These are phyloP conservation scores for Platismatia glauca DNA, from an alignment of 495 filamentous ascomycete species.

Conservation along the genomic window DNA sequence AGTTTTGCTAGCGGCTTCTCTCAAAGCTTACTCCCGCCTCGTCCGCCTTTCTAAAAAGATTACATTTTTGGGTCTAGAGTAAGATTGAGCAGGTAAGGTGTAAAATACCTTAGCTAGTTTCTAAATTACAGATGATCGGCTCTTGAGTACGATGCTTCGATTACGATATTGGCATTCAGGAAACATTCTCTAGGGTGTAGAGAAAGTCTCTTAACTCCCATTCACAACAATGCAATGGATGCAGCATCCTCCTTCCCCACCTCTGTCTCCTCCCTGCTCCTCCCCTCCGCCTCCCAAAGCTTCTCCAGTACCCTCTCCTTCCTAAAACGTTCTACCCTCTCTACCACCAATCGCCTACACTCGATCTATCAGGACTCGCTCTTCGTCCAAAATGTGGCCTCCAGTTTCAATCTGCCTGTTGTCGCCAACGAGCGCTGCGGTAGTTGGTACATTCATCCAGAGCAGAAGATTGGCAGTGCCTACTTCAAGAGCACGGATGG, in stretches of 20 bases:
- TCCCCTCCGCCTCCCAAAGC: slow-evolving; percentile 22
- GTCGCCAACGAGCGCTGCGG: slow-evolving; percentile 90
- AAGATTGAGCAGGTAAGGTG: too few relatives aligned
- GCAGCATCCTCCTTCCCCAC: background rate
- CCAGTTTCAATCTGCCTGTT: slow-evolving; percentile 57
- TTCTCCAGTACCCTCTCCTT: slow-evolving; percentile 22
- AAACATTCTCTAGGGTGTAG: background rate
- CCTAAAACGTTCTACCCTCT: slow-evolving; percentile 60
- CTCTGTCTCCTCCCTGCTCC: slow-evolving; percentile 1
- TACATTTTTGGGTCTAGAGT: too few relatives aligned
- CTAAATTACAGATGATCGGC: too few relatives aligned
- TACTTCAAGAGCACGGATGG: slow-evolving; percentile 99
- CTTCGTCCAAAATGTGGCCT: slow-evolving; percentile 52
- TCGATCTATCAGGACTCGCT: slow-evolving; percentile 61
- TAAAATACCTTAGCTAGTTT: too few relatives aligned
- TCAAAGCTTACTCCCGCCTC: too few relatives aligned
- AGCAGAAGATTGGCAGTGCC: slow-evolving; percentile 55
- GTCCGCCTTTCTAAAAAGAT: too few relatives aligned
- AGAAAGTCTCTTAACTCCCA: background rate
- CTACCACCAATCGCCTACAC: slow-evolving; percentile 66
- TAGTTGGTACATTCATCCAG: slow-evolving; percentile 83
- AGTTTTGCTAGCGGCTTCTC: background rate
- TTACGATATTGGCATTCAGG: background rate
- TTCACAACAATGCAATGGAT: background rate
- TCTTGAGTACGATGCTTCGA: too few relatives aligned